Evolutionary conservation across 2,329 filamentous ascomycete species (phyloP).

Genomic region (Capronia epimyces): DNA sequence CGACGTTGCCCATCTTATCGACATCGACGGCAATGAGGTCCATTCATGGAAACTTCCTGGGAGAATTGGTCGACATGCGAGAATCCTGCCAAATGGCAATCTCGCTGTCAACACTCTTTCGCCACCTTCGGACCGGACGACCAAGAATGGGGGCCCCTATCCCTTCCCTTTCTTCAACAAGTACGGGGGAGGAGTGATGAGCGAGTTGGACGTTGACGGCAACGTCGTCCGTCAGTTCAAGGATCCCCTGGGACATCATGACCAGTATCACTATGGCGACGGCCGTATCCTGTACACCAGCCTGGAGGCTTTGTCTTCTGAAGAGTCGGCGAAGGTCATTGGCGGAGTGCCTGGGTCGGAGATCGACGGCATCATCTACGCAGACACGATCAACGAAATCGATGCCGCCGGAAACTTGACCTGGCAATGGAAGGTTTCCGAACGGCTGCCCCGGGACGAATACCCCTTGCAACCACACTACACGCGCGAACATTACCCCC

Average conservation of each 20-base stretch:
- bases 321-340: slow-evolving; percentile 36
- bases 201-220: slow-evolving; percentile 37
- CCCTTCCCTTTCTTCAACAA: slow-evolving; percentile 44
- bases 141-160: slow-evolving; percentile 33
- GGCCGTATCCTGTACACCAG: slow-evolving; percentile 42
- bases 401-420: slow-evolving; percentile 37
- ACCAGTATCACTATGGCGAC: slow-evolving; percentile 43
- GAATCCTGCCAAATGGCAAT: slow-evolving; percentile 43
- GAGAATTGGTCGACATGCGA: slow-evolving; percentile 41
- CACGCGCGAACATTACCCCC: slow-evolving; percentile 41
- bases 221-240: slow-evolving; percentile 38
- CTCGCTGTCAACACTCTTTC: slow-evolving; percentile 43
- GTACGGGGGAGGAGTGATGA: slow-evolving; percentile 45
- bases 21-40: slow-evolving; percentile 40
- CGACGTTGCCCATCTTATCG: slow-evolving; percentile 37
- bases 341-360: slow-evolving; percentile 42
- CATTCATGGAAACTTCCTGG: slow-evolving; percentile 42
- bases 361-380: slow-evolving; percentile 36
- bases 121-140: slow-evolving; percentile 25
- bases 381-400: slow-evolving; percentile 43
- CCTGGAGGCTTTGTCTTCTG: slow-evolving; percentile 37
- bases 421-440: slow-evolving; percentile 43
- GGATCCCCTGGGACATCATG: slow-evolving; percentile 44
- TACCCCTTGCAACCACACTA: slow-evolving; percentile 41
- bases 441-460: slow-evolving; percentile 37